These are phyloP conservation scores for Yarrowia bubula DNA, from an alignment of 805 yeast genomes.

Conservation along the genomic window DNA sequence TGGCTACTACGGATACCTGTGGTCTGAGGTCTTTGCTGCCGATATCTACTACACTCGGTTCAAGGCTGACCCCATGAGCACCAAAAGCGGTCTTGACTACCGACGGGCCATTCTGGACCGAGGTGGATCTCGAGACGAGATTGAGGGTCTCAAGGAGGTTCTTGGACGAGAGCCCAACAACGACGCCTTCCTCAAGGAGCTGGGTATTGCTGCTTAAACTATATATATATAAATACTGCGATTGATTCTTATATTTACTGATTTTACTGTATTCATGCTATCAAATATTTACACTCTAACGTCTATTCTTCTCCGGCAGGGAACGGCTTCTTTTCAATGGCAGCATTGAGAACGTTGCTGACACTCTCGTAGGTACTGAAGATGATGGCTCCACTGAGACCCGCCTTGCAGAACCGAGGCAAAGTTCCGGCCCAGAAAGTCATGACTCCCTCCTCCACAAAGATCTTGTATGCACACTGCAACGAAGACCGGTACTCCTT, in stretches of 20 bases:
- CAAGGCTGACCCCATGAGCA: conserved; percentile 63
- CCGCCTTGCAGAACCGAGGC: conserved; percentile 69
- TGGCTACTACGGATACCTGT: conserved; percentile 85
- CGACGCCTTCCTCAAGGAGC: conserved; percentile 56
- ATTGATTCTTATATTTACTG: too few relatives aligned
- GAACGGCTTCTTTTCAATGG: conserved; percentile 44
- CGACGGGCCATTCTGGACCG: conserved; percentile 65
- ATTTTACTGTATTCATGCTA: not conserved
- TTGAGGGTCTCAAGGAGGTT: conserved; percentile 60
- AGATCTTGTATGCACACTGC: conserved; percentile 39
- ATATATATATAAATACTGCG: not conserved
- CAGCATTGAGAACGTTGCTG: conserved; percentile 47
- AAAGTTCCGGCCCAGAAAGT: conserved; percentile 42
- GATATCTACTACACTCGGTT: conserved; percentile 76
- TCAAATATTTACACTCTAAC: not conserved
- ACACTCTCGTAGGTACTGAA: conserved; percentile 60
- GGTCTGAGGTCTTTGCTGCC: conserved; percentile 82
- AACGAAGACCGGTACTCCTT: conserved; percentile 40
- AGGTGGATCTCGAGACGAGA: conserved; percentile 73
- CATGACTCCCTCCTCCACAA: conserved; percentile 43
- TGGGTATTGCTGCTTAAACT: conserved; percentile 20
- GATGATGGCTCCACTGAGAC: conserved; percentile 68
- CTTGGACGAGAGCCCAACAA: conserved; percentile 75
- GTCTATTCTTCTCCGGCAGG: conserved; percentile 34
- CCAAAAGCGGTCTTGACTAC: conserved; percentile 61